Base-by-base conservation (phyloP, 2,329 filamentous ascomycete species). In the Rhexocercosporidium sp. region DNA sequence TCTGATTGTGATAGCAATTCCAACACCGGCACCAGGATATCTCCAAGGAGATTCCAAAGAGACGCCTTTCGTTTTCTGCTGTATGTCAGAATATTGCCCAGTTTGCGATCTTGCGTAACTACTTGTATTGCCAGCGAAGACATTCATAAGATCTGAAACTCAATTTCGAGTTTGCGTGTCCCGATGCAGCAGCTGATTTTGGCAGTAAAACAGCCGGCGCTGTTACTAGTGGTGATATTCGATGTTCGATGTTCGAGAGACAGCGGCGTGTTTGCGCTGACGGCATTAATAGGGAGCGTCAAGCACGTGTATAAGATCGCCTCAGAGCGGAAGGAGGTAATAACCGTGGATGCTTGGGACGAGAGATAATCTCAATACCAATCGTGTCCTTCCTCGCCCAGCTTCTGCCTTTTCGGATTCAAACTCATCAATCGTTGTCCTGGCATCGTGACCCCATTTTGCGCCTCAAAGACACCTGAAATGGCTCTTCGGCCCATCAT, bases 391-490 rank as follows among this genome's bases (percentile, higher is more conserved):
- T 84, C 81, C 72, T 89, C 87, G 0, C 85, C 85, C 22, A 80
- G 75, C 69, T 82, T 85, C 70, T 83, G 80, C 39, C 82, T 82
- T 65, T 82, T 82, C 1, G 87, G 87, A 77, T 90, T 89, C 78
- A 89, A 78, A 44, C 82, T 86, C 56, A 89, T 66, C 61, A 90
- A 81, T 44, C 85, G 80, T 75, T 88, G 85, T 0, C 86, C 85
- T 0, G 87, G 87, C 54, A 88, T 81, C 3, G 79, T 80, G 66
- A 84, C 82, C 39, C 83, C 82, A 68, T 85, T 82, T 18, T 84
- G 82, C 44, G 82, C 81, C 75, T 90, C 87, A 71, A 90, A 90
- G 1, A 83, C 82, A 14, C 87, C 87, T 5, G 84, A 85, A 46
- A 90, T 82, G 3, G 85, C 84, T 53, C 87, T 78, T 70, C 82